Percentiles rank a stretch among this genome's conserved stretches.
Evolutionary conservation across 2,329 filamentous ascomycete genomes (phyloP).

Genomic region (Paraphoma chrysanthemicola): DNA sequence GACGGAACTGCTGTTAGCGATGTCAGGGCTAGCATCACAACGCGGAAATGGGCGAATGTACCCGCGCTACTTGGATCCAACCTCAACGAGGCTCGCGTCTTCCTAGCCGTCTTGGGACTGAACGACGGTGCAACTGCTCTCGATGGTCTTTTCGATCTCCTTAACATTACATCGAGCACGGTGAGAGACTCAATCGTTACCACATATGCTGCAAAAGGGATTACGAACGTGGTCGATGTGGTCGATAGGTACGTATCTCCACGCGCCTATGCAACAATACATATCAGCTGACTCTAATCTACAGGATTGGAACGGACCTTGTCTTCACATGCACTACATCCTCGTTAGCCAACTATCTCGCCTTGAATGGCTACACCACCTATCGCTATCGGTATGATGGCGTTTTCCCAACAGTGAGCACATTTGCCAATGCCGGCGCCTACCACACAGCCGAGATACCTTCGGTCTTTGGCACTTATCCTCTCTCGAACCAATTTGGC

Average conservation of each 20-base stretch:
- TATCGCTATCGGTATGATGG: conserved; percentile 27
- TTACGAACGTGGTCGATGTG: background rate
- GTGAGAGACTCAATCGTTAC: conserved; percentile 2
- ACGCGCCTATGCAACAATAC: too few species aligned
- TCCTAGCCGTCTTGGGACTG: conserved; percentile 9
- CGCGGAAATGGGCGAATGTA: conserved; percentile 10
- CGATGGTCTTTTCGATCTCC: conserved; percentile 1
- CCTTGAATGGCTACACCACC: conserved; percentile 12
- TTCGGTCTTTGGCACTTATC: conserved; percentile 30
- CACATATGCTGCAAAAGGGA: background rate
- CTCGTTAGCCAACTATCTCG: conserved; percentile 10
- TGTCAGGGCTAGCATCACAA: conserved; percentile 12
- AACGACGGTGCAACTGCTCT: conserved; percentile 8
- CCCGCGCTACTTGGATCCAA: conserved; percentile 16
- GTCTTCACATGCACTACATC: conserved; percentile 13
- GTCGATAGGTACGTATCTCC: background rate
- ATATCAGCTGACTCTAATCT: background rate
- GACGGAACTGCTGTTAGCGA: conserved; percentile 9
- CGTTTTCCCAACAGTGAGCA: conserved; percentile 12
- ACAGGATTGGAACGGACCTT: conserved; percentile 13
- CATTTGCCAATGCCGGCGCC: conserved; percentile 17
- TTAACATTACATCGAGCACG: conserved; percentile 8
- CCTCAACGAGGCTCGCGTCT: conserved; percentile 15
- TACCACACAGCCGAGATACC: conserved; percentile 30
- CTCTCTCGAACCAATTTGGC: conserved; percentile 9